Evolutionary conservation across 371 early-diverging fungal species (phyloP), one percentile per base, ranked within the genome.

Genomic region (Nematocida sp.): DNA sequence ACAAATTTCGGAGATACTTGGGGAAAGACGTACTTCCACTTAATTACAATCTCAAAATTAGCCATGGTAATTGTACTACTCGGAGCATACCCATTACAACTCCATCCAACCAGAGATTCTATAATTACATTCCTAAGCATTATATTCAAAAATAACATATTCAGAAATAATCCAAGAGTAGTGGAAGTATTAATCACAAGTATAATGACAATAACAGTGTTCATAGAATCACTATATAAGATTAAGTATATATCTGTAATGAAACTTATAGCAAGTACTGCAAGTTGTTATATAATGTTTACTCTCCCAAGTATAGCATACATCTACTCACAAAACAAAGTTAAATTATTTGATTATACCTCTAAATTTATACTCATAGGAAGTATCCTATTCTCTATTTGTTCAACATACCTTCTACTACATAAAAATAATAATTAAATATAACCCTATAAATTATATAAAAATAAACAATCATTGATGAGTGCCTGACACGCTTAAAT

Each of bases 71-170:
- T 67, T n/a, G 80, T 78, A n/a, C 72, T 78, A 6, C 56, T 70
- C 15, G 70, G 55, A 20, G 80, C 69, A 44, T 78, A 67, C 46
- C 58, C 80, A 27, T 13, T 78, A n/a, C 80, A 78, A 40, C 52
- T 67, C 70, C 80, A 78, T 25, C 80, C 80, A 13, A 50, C 80
- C n/a, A 67, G 80, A 60, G 80, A 78, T 54, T 66, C 80, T n/a
- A 39, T 70, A n/a, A 4, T 78, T 13, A 70, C 71, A 0, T 78
- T 78, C 62, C 20, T 70, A 33, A 67, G 42, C 23, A 11, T 70
- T 4, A 5, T 39, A 6, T 11, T 39, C 25, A 70, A 60, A 20
- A 23, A 66, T 7, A 13, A n/a, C 6, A 40, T 70, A 13, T 13
- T 18, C 9, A 60, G 33, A 27, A 56, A 78, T 40, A 50, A 57